These are phyloP conservation scores for Epichloe elymi DNA, from an alignment of 2,329 filamentous ascomycete genomes.

Conservation along the genomic window DNA sequence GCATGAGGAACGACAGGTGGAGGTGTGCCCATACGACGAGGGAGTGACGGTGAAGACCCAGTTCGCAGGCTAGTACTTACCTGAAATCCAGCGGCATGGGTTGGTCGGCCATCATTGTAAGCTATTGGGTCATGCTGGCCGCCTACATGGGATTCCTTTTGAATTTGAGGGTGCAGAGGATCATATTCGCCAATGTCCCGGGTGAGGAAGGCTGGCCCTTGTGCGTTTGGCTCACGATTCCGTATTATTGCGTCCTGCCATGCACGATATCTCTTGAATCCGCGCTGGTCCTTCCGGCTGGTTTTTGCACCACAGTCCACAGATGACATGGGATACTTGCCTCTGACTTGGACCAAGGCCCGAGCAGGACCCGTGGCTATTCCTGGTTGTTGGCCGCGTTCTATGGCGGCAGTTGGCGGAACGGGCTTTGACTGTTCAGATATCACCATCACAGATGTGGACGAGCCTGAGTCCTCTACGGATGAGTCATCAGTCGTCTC, in stretches of 20 bases:
- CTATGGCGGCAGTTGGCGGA: not conserved
- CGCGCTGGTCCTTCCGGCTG: conserved; percentile 26
- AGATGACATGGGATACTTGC: conserved; percentile 12
- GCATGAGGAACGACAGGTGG: not conserved
- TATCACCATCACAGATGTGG: conserved; percentile 9
- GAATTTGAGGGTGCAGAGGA: conserved; percentile 1
- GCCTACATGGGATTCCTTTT: conserved; percentile 1
- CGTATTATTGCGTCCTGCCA: conserved; percentile 27
- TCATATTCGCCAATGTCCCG: conserved; percentile 5
- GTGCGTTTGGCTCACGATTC: conserved; percentile 11
- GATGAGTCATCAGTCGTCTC: conserved; percentile 21
- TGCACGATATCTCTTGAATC: conserved; percentile 34
- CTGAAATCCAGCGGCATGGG: conserved; percentile 2
- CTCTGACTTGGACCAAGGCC: conserved; percentile 4
- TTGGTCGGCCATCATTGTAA: conserved; percentile 3
- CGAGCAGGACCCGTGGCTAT: not conserved
- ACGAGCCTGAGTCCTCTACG: conserved; percentile 14
- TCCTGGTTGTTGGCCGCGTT: conserved; percentile 3
- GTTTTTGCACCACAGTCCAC: conserved; percentile 6
- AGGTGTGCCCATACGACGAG: not conserved
- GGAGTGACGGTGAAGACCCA: conserved; percentile 4
- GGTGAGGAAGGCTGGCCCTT: conserved; percentile 9
- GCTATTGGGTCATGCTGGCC: not conserved
- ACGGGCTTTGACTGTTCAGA: conserved; percentile 5
- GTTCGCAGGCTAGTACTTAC: conserved; percentile 1